Base-by-base conservation (phyloP, 768 basidiomycete genomes). In the Epithele typhae region DNA sequence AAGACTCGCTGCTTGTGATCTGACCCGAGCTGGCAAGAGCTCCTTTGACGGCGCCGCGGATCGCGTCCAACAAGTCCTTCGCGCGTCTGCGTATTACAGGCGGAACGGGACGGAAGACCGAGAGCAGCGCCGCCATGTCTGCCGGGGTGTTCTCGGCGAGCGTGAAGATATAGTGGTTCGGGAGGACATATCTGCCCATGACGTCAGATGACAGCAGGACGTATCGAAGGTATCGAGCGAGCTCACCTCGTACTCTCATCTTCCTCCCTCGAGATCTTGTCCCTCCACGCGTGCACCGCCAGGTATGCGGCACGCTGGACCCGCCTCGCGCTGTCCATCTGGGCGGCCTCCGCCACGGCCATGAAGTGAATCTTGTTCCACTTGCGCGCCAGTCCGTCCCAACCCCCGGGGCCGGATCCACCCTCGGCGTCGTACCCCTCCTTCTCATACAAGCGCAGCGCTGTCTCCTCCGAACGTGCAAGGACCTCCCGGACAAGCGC, bases 231-330 rank as follows among this genome's bases (percentile, higher is more conserved):
- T n/a, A n/a, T n/a, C n/a, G n/a, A 14, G 14, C 27, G 27, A 30
- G 66, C 78, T 37, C 61, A 92, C 84, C 84, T 70, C 8, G 78
- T 76, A 59, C 88, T 89, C 65, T 96, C 93, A 61, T 97, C 94
- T 56, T 92, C 87, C 46, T 84, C 79, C 40, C 90, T 72, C 2
- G 90, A 88, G 1, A 82, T 67, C 10, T 62, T 59, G 63, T 97
- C 93, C 48, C 94, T 73, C 94, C 93, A 97, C 25, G 68, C 71
- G 64, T 94, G 90, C 11, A 95, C 70, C 2, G 72, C 70, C 48
- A 71, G 78, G 64, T 87, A 92, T 14, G 92, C 79, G 27, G 72
- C 74, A 23, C 77, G 73, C 52, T 80, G 78, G 50, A 78, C 63
- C 64, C 69, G 37, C 64, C 66, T 23, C 54, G 35, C 66, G 56